Evolutionary conservation across 148 eudicot genomes (phyloP).

Genomic region (Rhododendron ovatum): DNA sequence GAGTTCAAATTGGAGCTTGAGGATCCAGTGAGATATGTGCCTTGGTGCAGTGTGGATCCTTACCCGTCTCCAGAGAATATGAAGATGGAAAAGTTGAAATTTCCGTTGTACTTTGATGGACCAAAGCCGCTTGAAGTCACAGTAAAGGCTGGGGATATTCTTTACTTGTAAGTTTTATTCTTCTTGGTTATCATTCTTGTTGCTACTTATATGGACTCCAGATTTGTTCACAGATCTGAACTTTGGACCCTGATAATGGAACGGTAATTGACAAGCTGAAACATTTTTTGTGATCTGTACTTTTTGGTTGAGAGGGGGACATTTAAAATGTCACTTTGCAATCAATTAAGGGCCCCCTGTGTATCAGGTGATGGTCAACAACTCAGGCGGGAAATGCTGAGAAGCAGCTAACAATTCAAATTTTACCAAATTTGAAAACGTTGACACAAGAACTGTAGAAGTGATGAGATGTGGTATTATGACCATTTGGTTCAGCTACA

Average conservation of each 20-base stretch:
- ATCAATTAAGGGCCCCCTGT: not conserved
- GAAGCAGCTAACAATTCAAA: not conserved
- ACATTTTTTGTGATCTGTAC: not conserved
- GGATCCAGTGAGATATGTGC: constrained; percentile 68
- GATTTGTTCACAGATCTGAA: not conserved
- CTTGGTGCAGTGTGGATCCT: constrained; percentile 96
- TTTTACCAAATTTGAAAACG: not conserved
- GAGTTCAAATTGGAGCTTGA: constrained; percentile 70
- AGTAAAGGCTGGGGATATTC: constrained; percentile 89
- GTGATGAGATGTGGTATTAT: not conserved
- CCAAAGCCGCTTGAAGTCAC: constrained; percentile 93
- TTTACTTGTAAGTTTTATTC: constrained; percentile 70
- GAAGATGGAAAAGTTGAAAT: constrained; percentile 48
- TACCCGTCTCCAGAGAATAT: constrained; percentile 49
- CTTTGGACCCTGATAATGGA: not conserved
- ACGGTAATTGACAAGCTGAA: not conserved
- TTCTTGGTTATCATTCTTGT: constrained; percentile 1
- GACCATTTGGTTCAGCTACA: not conserved
- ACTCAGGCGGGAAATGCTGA: not conserved
- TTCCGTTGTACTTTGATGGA: constrained; percentile 79
- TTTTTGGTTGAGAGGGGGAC: not conserved
- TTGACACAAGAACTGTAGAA: not conserved
- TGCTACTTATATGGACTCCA: not conserved
- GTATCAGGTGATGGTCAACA: not conserved
- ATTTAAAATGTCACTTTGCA: not conserved